Evolutionary conservation across 1,139 yeast species (phyloP).

Genomic region (Geotrichum macrosporum): DNA sequence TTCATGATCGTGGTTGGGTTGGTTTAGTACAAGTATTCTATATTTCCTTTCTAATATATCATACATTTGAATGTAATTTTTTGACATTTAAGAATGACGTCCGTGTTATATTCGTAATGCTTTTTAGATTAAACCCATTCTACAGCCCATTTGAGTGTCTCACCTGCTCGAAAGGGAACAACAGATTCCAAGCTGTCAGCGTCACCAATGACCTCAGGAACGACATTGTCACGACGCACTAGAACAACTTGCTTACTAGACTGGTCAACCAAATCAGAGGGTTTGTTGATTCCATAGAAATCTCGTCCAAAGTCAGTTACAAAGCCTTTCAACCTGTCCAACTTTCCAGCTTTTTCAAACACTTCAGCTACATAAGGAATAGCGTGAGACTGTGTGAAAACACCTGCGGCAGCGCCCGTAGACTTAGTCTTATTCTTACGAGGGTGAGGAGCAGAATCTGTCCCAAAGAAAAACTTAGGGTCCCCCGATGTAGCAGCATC

Average conservation of each 20-base stretch:
- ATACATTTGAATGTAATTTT: too few relatives aligned
- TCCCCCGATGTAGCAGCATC: slow-evolving; percentile 89
- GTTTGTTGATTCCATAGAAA: slow-evolving; percentile 55
- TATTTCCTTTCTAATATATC: too few relatives aligned
- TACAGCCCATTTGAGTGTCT: slow-evolving; percentile 64
- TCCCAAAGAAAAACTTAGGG: slow-evolving; percentile 92
- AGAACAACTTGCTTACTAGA: slow-evolving; percentile 33
- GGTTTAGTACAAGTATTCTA: slow-evolving; percentile 29
- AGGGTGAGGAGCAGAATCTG: slow-evolving; percentile 98
- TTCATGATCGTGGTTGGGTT: slow-evolving; percentile 50
- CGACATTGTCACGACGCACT: slow-evolving; percentile 46
- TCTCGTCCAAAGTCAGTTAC: slow-evolving; percentile 68
- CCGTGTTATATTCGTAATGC: too few relatives aligned
- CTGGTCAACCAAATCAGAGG: slow-evolving; percentile 34
- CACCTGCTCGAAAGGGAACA: slow-evolving; percentile 90
- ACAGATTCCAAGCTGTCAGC: slow-evolving; percentile 49
- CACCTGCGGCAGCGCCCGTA: slow-evolving; percentile 93
- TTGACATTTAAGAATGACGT: slow-evolving; percentile 6
- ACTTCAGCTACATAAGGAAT: slow-evolving; percentile 81
- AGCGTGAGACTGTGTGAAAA: slow-evolving; percentile 82
- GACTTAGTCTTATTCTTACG: slow-evolving; percentile 69
- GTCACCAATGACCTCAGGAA: slow-evolving; percentile 53
- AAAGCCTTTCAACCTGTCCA: slow-evolving; percentile 65
- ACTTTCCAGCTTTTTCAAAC: slow-evolving; percentile 61
- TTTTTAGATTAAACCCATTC: slow-evolving; percentile 60